These are phyloP conservation scores for Apophysomyces ossiformis DNA, from an alignment of 371 early-diverging fungal genomes.

Conservation along the genomic window DNA sequence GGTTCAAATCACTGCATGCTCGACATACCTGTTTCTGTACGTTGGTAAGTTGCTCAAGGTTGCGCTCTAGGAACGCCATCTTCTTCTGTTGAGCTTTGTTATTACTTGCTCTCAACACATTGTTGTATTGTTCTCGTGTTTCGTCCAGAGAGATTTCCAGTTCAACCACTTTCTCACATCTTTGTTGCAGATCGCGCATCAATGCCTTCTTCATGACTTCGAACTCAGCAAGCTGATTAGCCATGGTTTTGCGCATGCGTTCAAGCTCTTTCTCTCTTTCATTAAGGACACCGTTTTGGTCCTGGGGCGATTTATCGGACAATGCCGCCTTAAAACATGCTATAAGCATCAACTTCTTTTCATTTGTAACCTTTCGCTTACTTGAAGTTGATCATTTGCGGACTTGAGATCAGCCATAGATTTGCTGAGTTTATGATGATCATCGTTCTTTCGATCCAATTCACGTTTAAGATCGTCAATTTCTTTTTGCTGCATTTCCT, in stretches of 20 bases:
- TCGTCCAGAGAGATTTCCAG: conserved; percentile 94
- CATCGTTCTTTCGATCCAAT: conserved; percentile 73
- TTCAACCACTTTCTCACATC: conserved; percentile 94
- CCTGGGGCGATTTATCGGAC: conserved; percentile 25
- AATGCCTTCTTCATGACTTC: conserved; percentile 95
- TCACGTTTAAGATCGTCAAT: conserved; percentile 75
- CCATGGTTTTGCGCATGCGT: conserved; percentile 85
- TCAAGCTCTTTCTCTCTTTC: conserved; percentile 88
- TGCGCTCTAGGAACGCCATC: conserved; percentile 93
- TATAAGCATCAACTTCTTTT: neutral
- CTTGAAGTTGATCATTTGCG: conserved; percentile 70
- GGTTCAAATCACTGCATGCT: neutral
- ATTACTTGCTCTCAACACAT: conserved; percentile 77
- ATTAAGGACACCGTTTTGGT: conserved; percentile 38
- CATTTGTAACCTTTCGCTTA: neutral
- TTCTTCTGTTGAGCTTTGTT: conserved; percentile 88
- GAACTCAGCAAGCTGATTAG: conserved; percentile 91
- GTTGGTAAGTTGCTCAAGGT: conserved; percentile 90
- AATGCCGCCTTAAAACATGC: conserved; percentile 27
- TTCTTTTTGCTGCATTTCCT: conserved; percentile 78
- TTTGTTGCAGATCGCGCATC: conserved; percentile 93
- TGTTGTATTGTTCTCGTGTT: conserved; percentile 87
- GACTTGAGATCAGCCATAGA: conserved; percentile 63
- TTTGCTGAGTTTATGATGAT: conserved; percentile 66
- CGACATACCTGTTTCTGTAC: conserved; percentile 82